Evolutionary conservation across 345 rosid genomes (phyloP).

Genomic region (Punica granatum): DNA sequence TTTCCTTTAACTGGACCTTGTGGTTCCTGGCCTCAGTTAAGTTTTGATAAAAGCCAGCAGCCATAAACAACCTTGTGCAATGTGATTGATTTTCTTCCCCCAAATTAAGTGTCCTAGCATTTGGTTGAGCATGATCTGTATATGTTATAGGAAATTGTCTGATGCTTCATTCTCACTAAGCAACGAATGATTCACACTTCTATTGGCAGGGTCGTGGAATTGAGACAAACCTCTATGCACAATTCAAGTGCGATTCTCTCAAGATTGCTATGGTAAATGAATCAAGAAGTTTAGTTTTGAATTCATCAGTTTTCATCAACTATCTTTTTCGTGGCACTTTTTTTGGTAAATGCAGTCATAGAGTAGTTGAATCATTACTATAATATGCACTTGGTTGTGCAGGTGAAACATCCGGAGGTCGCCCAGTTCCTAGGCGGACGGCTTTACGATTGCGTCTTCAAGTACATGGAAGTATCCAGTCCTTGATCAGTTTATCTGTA

Average conservation of each 20-base stretch:
- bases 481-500: constrained; percentile 1
- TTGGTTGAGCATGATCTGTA: background rate
- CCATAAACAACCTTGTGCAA: background rate
- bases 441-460: constrained; percentile 95
- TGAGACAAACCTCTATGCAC: constrained; percentile 96
- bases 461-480: constrained; percentile 60
- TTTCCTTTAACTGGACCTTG: background rate
- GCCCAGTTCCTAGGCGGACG: constrained; percentile 98
- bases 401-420: constrained; percentile 98
- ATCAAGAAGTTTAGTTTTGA: background rate
- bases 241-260: constrained; percentile 92
- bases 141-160: too few species aligned
- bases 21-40: too few species aligned
- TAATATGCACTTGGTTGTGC: constrained; percentile 8
- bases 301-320: background rate
- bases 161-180: background rate
- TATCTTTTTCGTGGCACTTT: background rate
- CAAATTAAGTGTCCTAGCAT: background rate
- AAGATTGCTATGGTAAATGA: constrained; percentile 88
- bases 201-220: constrained; percentile 88
- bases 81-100: background rate
- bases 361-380: background rate
- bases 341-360: background rate
- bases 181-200: constrained; percentile 1
- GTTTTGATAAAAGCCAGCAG: too few species aligned